Percentiles rank a stretch among this genome's conserved stretches.
Evolutionary conservation across 2,329 filamentous ascomycete species (phyloP).

Genomic region (Cladosporium oxysporum): DNA sequence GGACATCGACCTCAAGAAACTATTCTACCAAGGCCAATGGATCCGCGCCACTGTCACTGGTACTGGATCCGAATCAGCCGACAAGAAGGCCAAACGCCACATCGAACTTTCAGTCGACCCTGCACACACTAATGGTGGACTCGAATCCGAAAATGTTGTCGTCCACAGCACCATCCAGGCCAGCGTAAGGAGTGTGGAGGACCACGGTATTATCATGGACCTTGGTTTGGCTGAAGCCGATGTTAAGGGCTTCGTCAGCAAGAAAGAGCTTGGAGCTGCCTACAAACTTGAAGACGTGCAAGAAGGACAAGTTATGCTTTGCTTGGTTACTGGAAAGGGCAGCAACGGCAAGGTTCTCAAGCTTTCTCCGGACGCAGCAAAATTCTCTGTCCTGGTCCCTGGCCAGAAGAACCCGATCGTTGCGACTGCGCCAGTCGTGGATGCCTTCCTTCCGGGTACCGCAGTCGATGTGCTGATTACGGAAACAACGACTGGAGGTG

Average conservation of each 20-base stretch:
- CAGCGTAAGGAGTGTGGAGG: constrained; percentile 86
- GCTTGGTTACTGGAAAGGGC: constrained; percentile 73
- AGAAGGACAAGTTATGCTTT: constrained; percentile 82
- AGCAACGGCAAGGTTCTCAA: constrained; percentile 83
- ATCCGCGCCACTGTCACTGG: constrained; percentile 80
- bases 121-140: constrained; percentile 71
- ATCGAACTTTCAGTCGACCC: constrained; percentile 89
- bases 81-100: constrained; percentile 64
- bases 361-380: constrained; percentile 70
- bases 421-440: constrained; percentile 78
- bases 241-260: constrained; percentile 80
- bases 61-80: constrained; percentile 65
- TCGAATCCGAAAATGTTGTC: constrained; percentile 72
- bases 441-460: constrained; percentile 89
- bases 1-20: constrained; percentile 69
- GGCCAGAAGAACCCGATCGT: constrained; percentile 45
- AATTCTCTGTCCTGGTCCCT: constrained; percentile 28
- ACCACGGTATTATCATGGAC: constrained; percentile 93
- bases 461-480: constrained; percentile 81
- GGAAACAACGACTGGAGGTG: constrained; percentile 71
- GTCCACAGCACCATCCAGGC: constrained; percentile 80
- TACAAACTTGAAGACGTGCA: constrained; percentile 69
- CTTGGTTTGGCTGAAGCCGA: constrained; percentile 70
- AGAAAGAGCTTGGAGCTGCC: constrained; percentile 72
- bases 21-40: constrained; percentile 86